Percentiles rank a stretch among this genome's conserved stretches.
Conservation (phyloP, 257 asterid genomes). For the Fraxinus americana region DNA sequence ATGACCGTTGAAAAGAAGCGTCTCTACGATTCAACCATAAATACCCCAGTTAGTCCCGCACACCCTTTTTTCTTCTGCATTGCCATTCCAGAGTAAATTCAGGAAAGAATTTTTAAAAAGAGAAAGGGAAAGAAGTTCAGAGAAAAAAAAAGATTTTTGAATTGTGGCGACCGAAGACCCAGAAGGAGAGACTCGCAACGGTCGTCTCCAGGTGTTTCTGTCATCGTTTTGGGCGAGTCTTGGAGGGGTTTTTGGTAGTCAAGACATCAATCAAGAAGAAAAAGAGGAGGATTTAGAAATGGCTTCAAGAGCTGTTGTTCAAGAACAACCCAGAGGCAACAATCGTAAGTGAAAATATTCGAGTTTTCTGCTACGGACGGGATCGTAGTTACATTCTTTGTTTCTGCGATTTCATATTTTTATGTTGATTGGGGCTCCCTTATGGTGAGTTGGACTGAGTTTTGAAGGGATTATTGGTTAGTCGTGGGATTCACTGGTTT, state of each 20-base stretch:
- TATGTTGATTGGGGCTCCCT: neutral
- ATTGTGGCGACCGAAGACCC: slow-evolving; percentile 66
- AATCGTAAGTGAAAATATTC: neutral
- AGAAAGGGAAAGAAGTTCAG: neutral
- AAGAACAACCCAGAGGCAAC: slow-evolving; percentile 55
- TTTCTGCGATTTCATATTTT: neutral
- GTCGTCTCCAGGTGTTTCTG: slow-evolving; percentile 72
- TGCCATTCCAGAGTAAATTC: neutral
- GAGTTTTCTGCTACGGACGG: neutral
- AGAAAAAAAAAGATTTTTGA: slow-evolving; percentile 10
- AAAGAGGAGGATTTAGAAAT: slow-evolving; percentile 44
- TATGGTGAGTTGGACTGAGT: neutral
- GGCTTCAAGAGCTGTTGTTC: slow-evolving; percentile 52
- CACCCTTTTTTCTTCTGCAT: slow-evolving; percentile 2
- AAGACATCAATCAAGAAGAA: slow-evolving; percentile 23
- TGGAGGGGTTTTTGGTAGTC: slow-evolving; percentile 63
- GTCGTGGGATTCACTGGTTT: neutral
- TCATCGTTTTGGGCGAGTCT: slow-evolving; percentile 65
- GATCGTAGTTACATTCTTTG: neutral
- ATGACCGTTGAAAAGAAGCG: slow-evolving; percentile 53
- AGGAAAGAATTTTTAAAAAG: neutral
- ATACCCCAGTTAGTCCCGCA: slow-evolving; percentile 1
- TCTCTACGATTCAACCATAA: slow-evolving; percentile 13
- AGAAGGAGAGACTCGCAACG: slow-evolving; percentile 41
- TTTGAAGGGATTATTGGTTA: neutral